A percentile compares a stretch with the other conserved stretches of the same genome.
phyloP scores from a whole-genome alignment of 2,329 filamentous ascomycete species.

The Fusarium tuaranense region DNA sequence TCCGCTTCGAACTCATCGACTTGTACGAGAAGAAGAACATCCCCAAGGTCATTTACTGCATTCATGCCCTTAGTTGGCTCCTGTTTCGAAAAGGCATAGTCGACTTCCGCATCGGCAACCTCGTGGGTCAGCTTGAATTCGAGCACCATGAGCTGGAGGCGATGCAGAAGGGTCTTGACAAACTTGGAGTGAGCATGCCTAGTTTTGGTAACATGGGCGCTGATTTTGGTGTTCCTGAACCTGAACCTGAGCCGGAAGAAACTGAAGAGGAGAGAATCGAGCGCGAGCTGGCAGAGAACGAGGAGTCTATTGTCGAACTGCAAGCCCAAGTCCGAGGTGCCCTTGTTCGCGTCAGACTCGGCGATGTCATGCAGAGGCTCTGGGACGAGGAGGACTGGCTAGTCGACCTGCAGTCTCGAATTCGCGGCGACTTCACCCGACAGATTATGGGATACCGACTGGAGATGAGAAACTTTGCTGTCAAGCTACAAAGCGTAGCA shows the following conservation, averaged over 20 bases:
- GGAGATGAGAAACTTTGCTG: conserved; percentile 84
- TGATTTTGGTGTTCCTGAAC: conserved; percentile 86
- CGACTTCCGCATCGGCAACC: conserved; percentile 94
- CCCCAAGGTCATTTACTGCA: conserved; percentile 98
- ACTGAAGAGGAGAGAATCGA: conserved; percentile 91
- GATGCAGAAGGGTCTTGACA: conserved; percentile 96
- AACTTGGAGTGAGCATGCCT: conserved; percentile 94
- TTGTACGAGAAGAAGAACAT: conserved; percentile 99
- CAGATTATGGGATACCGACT: conserved; percentile 86
- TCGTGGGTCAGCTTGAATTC: conserved; percentile 96
- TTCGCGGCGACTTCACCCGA: conserved; percentile 88
- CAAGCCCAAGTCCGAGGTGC: conserved; percentile 91
- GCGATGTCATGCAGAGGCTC: conserved; percentile 85
- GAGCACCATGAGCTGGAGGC: conserved; percentile 97
- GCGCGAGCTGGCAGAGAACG: conserved; percentile 83
- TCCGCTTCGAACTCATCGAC: conserved; percentile 96
- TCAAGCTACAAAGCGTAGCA: conserved; percentile 81
- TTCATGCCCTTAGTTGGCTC: conserved; percentile 97
- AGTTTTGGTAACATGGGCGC: conserved; percentile 98
- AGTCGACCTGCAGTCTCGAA: conserved; percentile 84
- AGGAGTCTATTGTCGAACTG: conserved; percentile 78
- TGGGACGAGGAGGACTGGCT: conserved; percentile 88
- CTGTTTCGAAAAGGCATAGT: conserved; percentile 95
- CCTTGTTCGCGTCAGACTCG: conserved; percentile 79
- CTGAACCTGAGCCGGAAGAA: conserved; percentile 81